A percentile compares a stretch with the other conserved stretches of the same genome.
phyloP scores from a whole-genome alignment of 2,329 filamentous ascomycete genomes.

The Aspergillus candidus region DNA sequence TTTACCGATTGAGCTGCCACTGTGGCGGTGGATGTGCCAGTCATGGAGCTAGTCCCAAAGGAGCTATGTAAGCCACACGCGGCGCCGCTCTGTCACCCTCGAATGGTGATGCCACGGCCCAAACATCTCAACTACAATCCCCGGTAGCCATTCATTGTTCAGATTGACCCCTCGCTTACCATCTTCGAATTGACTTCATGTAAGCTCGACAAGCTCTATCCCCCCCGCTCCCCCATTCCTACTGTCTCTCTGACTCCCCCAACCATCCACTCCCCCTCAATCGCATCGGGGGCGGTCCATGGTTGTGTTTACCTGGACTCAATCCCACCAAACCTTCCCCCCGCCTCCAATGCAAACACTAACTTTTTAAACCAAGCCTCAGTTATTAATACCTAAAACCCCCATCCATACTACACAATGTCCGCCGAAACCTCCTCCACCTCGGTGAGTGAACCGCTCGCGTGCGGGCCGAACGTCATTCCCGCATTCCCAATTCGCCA shows the following conservation, averaged over 20 bases:
- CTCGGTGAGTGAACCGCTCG: constrained; percentile 19
- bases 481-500: constrained; percentile 3
- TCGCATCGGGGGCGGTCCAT: constrained; percentile 9
- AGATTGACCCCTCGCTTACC: too few species aligned
- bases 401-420: constrained; percentile 21
- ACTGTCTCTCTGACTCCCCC: constrained; percentile 5
- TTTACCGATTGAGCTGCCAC: too few species aligned
- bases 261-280: constrained; percentile 9
- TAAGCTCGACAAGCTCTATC: too few species aligned
- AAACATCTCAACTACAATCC: too few species aligned
- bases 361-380: constrained; percentile 1
- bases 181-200: too few species aligned
- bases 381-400: not conserved
- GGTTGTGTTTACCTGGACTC: constrained; percentile 14
- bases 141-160: too few species aligned
- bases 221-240: not conserved
- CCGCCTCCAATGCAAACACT: constrained; percentile 9
- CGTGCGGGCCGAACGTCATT: constrained; percentile 3
- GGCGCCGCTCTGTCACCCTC: too few species aligned
- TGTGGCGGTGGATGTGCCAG: too few species aligned
- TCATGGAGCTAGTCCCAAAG: too few species aligned
- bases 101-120: too few species aligned
- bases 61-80: too few species aligned
- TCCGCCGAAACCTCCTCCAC: constrained; percentile 23
- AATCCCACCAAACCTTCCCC: constrained; percentile 5